Evolutionary conservation across 2,329 filamentous ascomycete genomes (phyloP).

Genomic region (Cryoendolithus antarcticus): DNA sequence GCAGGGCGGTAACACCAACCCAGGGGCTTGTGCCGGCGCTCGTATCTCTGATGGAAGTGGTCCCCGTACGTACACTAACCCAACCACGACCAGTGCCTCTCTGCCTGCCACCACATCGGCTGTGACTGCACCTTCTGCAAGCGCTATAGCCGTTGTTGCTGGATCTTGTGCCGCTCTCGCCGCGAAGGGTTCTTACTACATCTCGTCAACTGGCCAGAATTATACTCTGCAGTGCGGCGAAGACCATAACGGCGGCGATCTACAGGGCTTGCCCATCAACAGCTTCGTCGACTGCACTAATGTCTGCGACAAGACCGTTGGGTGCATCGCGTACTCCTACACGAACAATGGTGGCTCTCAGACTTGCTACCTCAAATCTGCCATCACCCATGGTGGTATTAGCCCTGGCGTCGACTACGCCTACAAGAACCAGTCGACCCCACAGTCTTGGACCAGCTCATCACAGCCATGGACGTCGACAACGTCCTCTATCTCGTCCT

Average conservation of each 20-base stretch:
- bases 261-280: conserved; percentile 5
- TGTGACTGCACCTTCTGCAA: background rate
- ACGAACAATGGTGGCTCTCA: conserved; percentile 9
- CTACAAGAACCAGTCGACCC: conserved; percentile 1
- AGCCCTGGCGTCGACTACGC: conserved; percentile 7
- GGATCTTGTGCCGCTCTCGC: conserved; percentile 3
- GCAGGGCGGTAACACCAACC: background rate
- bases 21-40: background rate
- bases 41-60: too few species aligned
- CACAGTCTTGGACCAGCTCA: too few species aligned
- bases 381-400: background rate
- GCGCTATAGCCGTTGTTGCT: background rate
- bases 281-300: conserved; percentile 14
- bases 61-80: background rate
- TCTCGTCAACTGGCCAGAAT: background rate
- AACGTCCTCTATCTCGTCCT: too few species aligned
- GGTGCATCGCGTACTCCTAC: conserved; percentile 13
- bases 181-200: conserved; percentile 1
- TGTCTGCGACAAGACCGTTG: conserved; percentile 10
- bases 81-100: background rate
- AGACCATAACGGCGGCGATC: conserved; percentile 14
- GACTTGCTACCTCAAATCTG: conserved; percentile 8
- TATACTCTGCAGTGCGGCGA: conserved; percentile 11
- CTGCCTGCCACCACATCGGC: background rate
- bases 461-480: too few species aligned